phyloP scores from a whole-genome alignment of 2,329 filamentous ascomycete species.

The Fusarium miscanthi region DNA sequence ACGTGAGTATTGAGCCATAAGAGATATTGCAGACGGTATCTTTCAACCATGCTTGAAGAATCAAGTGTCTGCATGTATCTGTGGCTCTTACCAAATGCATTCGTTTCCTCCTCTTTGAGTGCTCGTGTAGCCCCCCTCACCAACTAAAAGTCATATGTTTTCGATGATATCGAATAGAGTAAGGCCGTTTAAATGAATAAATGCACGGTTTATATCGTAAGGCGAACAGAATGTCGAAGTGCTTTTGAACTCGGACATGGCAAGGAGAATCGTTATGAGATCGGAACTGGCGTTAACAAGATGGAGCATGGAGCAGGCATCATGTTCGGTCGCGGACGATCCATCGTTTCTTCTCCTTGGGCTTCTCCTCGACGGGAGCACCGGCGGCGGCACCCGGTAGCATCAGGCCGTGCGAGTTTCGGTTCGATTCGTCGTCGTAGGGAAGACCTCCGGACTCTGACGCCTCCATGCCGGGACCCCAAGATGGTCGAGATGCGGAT shows the following conservation, averaged over 20 bases:
- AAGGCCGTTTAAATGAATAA: slow-evolving; percentile 38
- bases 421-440: slow-evolving; percentile 45
- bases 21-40: neutral
- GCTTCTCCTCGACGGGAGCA: slow-evolving; percentile 39
- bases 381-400: slow-evolving; percentile 32
- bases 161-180: slow-evolving; percentile 24
- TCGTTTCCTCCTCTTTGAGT: neutral
- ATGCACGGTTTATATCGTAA: slow-evolving; percentile 38
- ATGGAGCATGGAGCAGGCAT: slow-evolving; percentile 12
- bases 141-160: slow-evolving; percentile 16
- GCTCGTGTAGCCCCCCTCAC: slow-evolving; percentile 3
- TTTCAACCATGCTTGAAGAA: neutral
- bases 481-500: slow-evolving; percentile 51
- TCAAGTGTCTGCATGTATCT: neutral
- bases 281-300: slow-evolving; percentile 4
- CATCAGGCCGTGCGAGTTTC: slow-evolving; percentile 42
- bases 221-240: slow-evolving; percentile 9
- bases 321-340: slow-evolving; percentile 57
- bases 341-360: slow-evolving; percentile 62
- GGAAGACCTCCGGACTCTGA: slow-evolving; percentile 43
- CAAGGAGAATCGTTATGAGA: slow-evolving; percentile 25
- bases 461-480: slow-evolving; percentile 49
- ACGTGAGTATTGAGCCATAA: neutral
- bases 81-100: neutral
- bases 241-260: slow-evolving; percentile 21